Conservation (phyloP, 2,329 filamentous ascomycete species). For the Penicillium brevicompactum region DNA sequence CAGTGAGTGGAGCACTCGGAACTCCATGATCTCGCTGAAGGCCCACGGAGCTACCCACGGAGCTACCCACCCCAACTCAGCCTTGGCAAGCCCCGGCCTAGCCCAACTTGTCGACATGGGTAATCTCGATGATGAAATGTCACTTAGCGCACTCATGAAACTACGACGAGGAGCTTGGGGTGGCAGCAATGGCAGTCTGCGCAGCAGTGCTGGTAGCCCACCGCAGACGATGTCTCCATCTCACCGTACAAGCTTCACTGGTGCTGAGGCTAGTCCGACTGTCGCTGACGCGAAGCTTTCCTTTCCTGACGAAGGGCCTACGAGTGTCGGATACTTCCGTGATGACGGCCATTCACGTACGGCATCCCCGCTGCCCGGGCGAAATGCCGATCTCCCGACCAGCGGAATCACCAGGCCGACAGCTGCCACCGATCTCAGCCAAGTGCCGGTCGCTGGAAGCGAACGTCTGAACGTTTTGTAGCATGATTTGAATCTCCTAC, state of each 20-base stretch:
- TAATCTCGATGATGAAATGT: slow-evolving; percentile 69
- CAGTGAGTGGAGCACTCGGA: slow-evolving; percentile 93
- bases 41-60: slow-evolving; percentile 56
- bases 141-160: slow-evolving; percentile 70
- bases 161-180: slow-evolving; percentile 78
- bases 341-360: slow-evolving; percentile 15
- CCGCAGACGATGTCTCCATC: slow-evolving; percentile 38
- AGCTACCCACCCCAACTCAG: slow-evolving; percentile 48
- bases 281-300: slow-evolving; percentile 14
- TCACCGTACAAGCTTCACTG: slow-evolving; percentile 39
- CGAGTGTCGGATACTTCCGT: slow-evolving; percentile 7
- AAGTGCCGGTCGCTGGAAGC: slow-evolving; percentile 14
- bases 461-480: slow-evolving; percentile 18
- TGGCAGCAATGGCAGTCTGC: slow-evolving; percentile 73
- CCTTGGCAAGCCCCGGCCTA: slow-evolving; percentile 70
- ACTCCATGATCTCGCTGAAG: slow-evolving; percentile 78
- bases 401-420: slow-evolving; percentile 15
- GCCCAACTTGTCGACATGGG: slow-evolving; percentile 71
- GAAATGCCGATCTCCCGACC: slow-evolving; percentile 19
- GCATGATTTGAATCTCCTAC: slow-evolving; percentile 1
- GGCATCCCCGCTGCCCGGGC: slow-evolving; percentile 13
- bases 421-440: slow-evolving; percentile 7
- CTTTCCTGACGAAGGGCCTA: slow-evolving; percentile 14
- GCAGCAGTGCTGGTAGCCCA: slow-evolving; percentile 51
- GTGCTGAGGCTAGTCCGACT: slow-evolving; percentile 35